Evolutionary conservation across 257 asterid genomes (phyloP).

Genomic region (Gardenia jasminoides): DNA sequence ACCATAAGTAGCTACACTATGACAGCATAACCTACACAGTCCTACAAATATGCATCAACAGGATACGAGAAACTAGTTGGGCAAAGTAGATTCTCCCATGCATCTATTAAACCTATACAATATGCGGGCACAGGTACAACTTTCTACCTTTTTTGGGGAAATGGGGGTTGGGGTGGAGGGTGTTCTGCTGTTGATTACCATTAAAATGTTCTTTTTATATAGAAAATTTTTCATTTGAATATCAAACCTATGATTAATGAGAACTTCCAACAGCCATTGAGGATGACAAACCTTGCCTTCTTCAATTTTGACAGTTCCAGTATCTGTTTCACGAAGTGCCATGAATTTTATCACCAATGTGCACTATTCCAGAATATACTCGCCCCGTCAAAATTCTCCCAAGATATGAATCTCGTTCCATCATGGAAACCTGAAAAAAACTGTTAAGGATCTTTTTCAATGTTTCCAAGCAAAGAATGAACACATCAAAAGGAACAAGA

Average conservation of each 20-base stretch:
- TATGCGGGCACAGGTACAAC: too few species aligned
- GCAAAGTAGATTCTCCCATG: neutral
- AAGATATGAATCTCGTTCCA: constrained; percentile 92
- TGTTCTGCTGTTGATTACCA: too few species aligned
- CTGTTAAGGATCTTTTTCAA: constrained; percentile 52
- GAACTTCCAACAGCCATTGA: constrained; percentile 7
- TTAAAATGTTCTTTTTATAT: too few species aligned
- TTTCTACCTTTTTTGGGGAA: too few species aligned
- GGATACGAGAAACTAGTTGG: neutral
- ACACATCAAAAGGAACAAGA: neutral
- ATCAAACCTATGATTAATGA: neutral
- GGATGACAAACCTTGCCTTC: constrained; percentile 82
- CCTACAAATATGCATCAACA: neutral
- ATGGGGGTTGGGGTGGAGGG: too few species aligned
- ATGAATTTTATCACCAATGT: constrained; percentile 88
- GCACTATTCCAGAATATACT: constrained; percentile 73
- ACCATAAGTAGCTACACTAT: neutral
- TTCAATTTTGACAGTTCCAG: constrained; percentile 77
- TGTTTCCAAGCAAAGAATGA: constrained; percentile 21
- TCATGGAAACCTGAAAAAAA: constrained; percentile 95
- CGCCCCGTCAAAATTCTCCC: constrained; percentile 98
- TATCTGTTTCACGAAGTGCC: constrained; percentile 71
- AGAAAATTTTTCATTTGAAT: neutral
- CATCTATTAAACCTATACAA: too few species aligned
- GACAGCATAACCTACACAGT: neutral